A percentile compares a stretch with the other conserved stretches of the same genome.
Evolutionary conservation across 352 stramenopile genomes (phyloP).

Genomic region (Globisporangium yorkense): DNA sequence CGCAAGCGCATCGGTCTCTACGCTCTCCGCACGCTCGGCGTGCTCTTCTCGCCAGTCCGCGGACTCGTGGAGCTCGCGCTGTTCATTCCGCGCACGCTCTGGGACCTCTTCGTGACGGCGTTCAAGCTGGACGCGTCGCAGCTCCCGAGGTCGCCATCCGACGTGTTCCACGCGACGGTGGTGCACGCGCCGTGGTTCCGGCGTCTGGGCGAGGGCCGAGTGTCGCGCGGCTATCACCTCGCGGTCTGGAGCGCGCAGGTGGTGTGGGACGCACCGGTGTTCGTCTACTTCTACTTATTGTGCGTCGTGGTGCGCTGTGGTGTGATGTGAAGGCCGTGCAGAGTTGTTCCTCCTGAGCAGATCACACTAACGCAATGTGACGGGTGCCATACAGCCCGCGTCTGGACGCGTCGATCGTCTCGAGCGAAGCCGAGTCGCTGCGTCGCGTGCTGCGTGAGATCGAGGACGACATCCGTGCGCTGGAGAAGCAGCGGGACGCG

Average conservation of each 20-base stretch:
- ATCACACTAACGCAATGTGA: background rate
- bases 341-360: too few relatives aligned
- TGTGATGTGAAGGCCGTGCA: too few relatives aligned
- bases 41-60: conserved; percentile 51
- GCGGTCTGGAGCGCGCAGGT: conserved; percentile 42
- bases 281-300: conserved; percentile 72
- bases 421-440: conserved; percentile 61
- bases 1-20: conserved; percentile 56
- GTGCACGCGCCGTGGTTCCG: conserved; percentile 45
- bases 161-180: conserved; percentile 9
- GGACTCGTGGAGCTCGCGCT: conserved; percentile 40
- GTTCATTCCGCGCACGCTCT: conserved; percentile 43
- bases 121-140: conserved; percentile 29
- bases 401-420: conserved; percentile 46
- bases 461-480: conserved; percentile 45
- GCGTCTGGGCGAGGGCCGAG: conserved; percentile 41
- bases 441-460: conserved; percentile 64
- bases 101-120: conserved; percentile 30
- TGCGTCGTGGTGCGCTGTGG: conserved; percentile 18
- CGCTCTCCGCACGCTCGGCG: conserved; percentile 42
- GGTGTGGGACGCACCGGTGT: conserved; percentile 65
- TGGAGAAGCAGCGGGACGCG: conserved; percentile 43
- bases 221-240: conserved; percentile 41
- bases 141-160: conserved; percentile 16
- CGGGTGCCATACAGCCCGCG: conserved; percentile 28